Evolutionary conservation across 2,329 filamentous ascomycete species (phyloP).

Genomic region (Fusarium sp.): DNA sequence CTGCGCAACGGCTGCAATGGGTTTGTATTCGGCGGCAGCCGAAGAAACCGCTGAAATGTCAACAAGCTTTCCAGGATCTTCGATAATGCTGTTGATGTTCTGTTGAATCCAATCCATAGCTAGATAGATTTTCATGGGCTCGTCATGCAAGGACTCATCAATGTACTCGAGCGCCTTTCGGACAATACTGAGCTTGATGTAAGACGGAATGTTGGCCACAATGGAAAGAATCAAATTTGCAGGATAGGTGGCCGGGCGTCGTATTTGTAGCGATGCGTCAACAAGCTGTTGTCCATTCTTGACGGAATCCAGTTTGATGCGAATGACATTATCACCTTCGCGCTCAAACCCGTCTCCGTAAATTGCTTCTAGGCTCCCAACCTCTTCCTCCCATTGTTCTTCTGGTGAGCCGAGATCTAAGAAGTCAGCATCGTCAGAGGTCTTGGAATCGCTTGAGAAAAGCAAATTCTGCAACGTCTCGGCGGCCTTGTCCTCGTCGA

Average conservation of each 20-base stretch:
- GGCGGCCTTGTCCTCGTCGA: conserved; percentile 81
- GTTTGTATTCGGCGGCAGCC: conserved; percentile 67
- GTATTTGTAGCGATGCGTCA: conserved; percentile 71
- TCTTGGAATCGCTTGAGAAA: conserved; percentile 34
- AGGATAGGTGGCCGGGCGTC: conserved; percentile 80
- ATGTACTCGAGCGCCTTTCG: conserved; percentile 80
- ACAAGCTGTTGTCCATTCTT: conserved; percentile 62
- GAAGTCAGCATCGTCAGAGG: conserved; percentile 52
- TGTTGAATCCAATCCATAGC: conserved; percentile 92
- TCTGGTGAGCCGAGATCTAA: conserved; percentile 63
- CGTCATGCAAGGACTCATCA: conserved; percentile 76
- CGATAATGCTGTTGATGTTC: conserved; percentile 83
- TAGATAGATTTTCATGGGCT: conserved; percentile 90
- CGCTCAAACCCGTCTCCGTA: conserved; percentile 78
- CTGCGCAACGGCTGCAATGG: conserved; percentile 42
- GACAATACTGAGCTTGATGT: conserved; percentile 90
- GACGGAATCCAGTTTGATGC: conserved; percentile 72
- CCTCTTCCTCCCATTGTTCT: conserved; percentile 86
- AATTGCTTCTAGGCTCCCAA: conserved; percentile 84
- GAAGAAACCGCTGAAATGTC: conserved; percentile 85
- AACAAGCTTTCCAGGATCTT: conserved; percentile 82
- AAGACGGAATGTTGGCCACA: conserved; percentile 79
- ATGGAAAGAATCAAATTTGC: conserved; percentile 75
- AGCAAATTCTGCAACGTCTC: conserved; percentile 76
- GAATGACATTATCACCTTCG: conserved; percentile 72